Evolutionary conservation across 257 asterid genomes (phyloP), one percentile per base, ranked within the genome.

Genomic region (Solanum chmielewskii): DNA sequence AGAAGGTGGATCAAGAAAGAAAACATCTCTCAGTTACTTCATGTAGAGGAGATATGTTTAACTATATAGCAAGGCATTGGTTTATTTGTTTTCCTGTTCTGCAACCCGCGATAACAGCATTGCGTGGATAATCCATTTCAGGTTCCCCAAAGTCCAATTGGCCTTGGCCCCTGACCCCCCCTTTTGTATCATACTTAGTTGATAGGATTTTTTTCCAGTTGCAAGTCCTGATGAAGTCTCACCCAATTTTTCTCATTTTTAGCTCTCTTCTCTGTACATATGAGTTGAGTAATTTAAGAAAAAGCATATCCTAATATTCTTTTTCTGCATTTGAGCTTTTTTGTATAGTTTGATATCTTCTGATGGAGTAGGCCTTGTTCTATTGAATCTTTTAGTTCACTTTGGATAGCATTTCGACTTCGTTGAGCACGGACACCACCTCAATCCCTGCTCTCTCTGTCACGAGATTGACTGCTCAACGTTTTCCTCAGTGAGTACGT

Each of bases 1-100:
- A 71, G 98, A 95, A 87, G 98, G 98, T 6, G 98, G 97, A 66
- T 94, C 98, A n/a, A 92, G 97, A 81, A 93, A 92, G 93, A 95
- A 91, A 91, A 85, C 45, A 74, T 91, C 97, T 31, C 94, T 93
- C 47, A 95, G 95, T 93, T 94, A 95, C 92, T 95, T 92, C 91
- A 91, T 91, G 93, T 95, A 93, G 88, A 85, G 56, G 86, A 44
- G 68, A 70, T 33, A 73, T 71, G 80, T 7, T 74, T 21, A 45
- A 83, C 35, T 73, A 41, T 77, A 62, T 76, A 84, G 82, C 31
- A 74, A 74, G 84, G 84, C 59, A 85, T 77, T 60, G 31, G 49
- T 76, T 86, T 59, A 27, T 59, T 80, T 41, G 9, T 45, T 56
- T 64, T 64, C 74, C 66, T 41, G 84, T 42, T 35, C 62, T 15